Base-by-base conservation (phyloP, 441 rosid species). In the Gossypium trilobum region DNA sequence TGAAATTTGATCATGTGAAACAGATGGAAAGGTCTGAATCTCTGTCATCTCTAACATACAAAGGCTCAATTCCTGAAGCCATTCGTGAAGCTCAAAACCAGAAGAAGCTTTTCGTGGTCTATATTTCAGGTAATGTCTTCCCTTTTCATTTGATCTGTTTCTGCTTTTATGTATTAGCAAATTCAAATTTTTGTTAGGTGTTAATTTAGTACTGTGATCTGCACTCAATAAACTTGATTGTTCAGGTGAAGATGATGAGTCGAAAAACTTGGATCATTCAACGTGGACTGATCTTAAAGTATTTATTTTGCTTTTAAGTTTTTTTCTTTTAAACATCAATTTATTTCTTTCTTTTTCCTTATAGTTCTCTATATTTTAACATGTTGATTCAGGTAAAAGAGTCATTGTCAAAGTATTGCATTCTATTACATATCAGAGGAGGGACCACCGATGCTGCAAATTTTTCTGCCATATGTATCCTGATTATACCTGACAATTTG, bases 381-480 rank as follows among this genome's bases (percentile, higher is more conserved):
- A 16, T 73, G 64, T 78, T 33, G 16, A 61, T 75, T 75, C 70
- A 93, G 98, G 91, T 88, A 52, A 85, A 81, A 9, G 92, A 90
- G 70, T 79, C 92, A 1, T 19, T 93, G 69, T 87, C 88, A 0
- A 91, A 91, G 83, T 86, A 83, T 82, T 90, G 97, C 72, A 70
- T 91, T 76, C 82, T 93, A 22, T 74, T 93, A 82, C 93, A 90
- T 80, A 75, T 93, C 55, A 60, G 2, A 56, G 85, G 75, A 66
- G 91, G 83, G 78, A 88, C 87, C 75, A 67, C 74, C n/a, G 93
- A 90, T 57, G 92, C 96, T 66, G 57, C 78, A 6, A 88, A 90
- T 70, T 93, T 91, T 78, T 79, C 82, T 0, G 89, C 89, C 54
- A 91, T 93, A 74, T 93, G 98, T 91, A 93, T 93, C 97, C 96